A percentile compares a stretch with the other conserved stretches of the same genome.
Conservation (phyloP, 192 early-diverging fungal species). For the Podochytrium sp. region DNA sequence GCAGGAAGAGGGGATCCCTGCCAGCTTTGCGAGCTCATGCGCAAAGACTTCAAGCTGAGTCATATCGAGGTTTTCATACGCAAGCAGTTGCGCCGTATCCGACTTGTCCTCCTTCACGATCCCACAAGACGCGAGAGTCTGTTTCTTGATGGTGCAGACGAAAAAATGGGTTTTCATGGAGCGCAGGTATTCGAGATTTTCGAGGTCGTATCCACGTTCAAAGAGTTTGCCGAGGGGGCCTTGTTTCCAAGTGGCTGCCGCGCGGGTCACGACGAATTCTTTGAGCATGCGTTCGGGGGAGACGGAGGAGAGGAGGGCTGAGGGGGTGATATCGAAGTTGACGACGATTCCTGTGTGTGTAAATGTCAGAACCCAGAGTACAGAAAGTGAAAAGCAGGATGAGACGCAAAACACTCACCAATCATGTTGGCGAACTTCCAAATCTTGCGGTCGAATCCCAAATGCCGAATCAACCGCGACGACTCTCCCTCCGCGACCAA, state of each 20-base stretch:
- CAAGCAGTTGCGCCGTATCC: slow-evolving; percentile 35
- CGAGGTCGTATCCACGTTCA: slow-evolving; percentile 37
- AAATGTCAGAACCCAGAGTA: neutral
- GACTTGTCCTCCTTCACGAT: slow-evolving; percentile 27
- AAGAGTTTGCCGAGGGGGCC: slow-evolving; percentile 36
- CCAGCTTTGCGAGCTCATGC: slow-evolving; percentile 24
- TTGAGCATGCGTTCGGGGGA: slow-evolving; percentile 35
- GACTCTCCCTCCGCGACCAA: slow-evolving; percentile 51
- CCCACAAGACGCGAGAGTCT: slow-evolving; percentile 18
- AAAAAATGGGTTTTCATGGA: slow-evolving; percentile 44
- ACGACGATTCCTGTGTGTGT: slow-evolving; percentile 37
- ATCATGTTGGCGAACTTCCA: slow-evolving; percentile 45
- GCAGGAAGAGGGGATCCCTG: slow-evolving; percentile 34
- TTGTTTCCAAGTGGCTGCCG: slow-evolving; percentile 39
- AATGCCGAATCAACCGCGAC: slow-evolving; percentile 41
- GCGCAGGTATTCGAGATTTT: slow-evolving; percentile 53
- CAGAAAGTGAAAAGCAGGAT: neutral
- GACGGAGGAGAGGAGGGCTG: neutral
- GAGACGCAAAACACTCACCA: slow-evolving; percentile 23
- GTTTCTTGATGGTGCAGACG: slow-evolving; percentile 37
- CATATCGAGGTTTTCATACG: slow-evolving; percentile 42
- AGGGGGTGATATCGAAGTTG: slow-evolving; percentile 46
- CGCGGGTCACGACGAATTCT: slow-evolving; percentile 37
- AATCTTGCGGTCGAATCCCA: slow-evolving; percentile 48
- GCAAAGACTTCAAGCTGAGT: slow-evolving; percentile 35